phyloP scores from a whole-genome alignment of 805 yeast species.

The Sugiyamaella chiloensis region DNA sequence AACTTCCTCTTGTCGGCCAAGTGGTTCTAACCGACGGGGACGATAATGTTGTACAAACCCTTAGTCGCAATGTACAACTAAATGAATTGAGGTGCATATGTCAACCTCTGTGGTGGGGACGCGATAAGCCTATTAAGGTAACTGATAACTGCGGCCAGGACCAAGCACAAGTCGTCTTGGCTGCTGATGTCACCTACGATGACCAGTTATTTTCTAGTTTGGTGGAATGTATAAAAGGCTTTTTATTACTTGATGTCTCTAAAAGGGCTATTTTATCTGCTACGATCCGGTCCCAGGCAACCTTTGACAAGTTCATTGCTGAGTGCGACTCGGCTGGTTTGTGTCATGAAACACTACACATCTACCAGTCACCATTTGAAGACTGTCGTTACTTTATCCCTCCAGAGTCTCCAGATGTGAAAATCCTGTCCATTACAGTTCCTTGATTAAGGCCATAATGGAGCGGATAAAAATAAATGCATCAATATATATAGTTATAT shows the following conservation, averaged over 20 bases:
- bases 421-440: conserved; percentile 13
- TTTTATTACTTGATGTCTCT: conserved; percentile 18
- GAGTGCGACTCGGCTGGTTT: conserved; percentile 30
- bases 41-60: conserved; percentile 47
- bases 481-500: too few relatives aligned
- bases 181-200: conserved; percentile 91
- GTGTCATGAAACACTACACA: conserved; percentile 5
- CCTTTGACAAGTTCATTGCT: conserved; percentile 44
- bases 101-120: conserved; percentile 22
- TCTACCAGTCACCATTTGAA: conserved; percentile 17
- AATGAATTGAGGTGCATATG: conserved; percentile 35
- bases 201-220: conserved; percentile 53
- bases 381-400: conserved; percentile 18
- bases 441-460: too few relatives aligned
- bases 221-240: conserved; percentile 42
- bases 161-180: conserved; percentile 52
- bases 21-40: conserved; percentile 69
- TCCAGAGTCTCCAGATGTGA: conserved; percentile 22
- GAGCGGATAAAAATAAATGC: too few relatives aligned
- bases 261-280: conserved; percentile 55
- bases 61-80: conserved; percentile 43
- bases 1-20: conserved; percentile 23
- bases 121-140: conserved; percentile 25
- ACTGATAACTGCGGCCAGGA: conserved; percentile 1
- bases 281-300: conserved; percentile 63